These are phyloP conservation scores for Backusella australiensis DNA, from an alignment of 192 early-diverging fungal species.

Conservation along the genomic window DNA sequence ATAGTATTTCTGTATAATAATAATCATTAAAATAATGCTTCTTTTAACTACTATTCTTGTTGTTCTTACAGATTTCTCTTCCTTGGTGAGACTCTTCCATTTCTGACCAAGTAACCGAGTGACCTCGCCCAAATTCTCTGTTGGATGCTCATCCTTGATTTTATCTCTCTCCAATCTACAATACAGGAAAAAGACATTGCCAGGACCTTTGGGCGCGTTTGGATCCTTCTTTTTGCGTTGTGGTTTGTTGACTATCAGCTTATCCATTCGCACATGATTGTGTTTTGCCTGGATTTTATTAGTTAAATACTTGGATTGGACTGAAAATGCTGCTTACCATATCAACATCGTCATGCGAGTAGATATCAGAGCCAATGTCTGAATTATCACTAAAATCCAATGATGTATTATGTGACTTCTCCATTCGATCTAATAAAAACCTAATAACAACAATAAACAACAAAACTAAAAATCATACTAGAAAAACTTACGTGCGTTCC, in stretches of 20 bases:
- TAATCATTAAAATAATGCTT: background rate
- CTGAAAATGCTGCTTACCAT: slow-evolving; percentile 9
- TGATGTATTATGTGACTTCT: slow-evolving; percentile 1
- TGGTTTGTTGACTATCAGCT: slow-evolving; percentile 24
- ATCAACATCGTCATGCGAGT: slow-evolving; percentile 23
- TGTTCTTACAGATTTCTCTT: slow-evolving; percentile 34
- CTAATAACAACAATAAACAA: background rate
- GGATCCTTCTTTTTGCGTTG: slow-evolving; percentile 39
- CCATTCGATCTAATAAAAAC: slow-evolving; percentile 26
- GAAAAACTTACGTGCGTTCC: slow-evolving; percentile 41
- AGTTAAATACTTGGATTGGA: too few relatives aligned
- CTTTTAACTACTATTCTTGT: background rate
- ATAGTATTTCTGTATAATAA: slow-evolving; percentile 28
- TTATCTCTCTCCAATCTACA: slow-evolving; percentile 41
- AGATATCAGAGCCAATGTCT: slow-evolving; percentile 21
- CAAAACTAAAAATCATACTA: background rate
- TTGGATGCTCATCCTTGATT: slow-evolving; percentile 40
- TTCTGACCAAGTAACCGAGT: slow-evolving; percentile 40
- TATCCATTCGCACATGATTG: slow-evolving; percentile 4
- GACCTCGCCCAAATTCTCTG: slow-evolving; percentile 36
- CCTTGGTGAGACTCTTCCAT: slow-evolving; percentile 39
- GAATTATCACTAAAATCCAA: slow-evolving; percentile 18
- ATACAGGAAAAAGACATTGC: slow-evolving; percentile 43
- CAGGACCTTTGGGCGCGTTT: slow-evolving; percentile 43
- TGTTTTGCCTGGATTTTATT: background rate